phyloP scores from a whole-genome alignment of 2,329 filamentous ascomycete species.

The Fusarium sp. region DNA sequence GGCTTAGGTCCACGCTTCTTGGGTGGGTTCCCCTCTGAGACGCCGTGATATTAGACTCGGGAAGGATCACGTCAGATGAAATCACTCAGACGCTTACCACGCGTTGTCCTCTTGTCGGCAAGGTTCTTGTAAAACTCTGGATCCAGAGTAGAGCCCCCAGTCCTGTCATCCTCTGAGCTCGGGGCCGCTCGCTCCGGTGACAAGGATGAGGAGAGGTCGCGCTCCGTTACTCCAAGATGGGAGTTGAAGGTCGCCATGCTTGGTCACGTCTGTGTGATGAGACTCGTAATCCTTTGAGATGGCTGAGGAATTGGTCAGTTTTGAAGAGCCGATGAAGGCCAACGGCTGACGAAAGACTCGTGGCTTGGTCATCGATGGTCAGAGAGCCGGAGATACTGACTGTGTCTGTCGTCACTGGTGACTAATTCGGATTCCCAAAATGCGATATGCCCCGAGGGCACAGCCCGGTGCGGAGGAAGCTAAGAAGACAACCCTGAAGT shows the following conservation, averaged over 20 bases:
- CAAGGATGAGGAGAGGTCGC: slow-evolving; percentile 60
- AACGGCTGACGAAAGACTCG: slow-evolving; percentile 7
- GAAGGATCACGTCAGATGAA: background rate
- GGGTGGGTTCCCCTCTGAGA: slow-evolving; percentile 81
- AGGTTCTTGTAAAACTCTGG: slow-evolving; percentile 75
- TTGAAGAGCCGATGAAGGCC: background rate
- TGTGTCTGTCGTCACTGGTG: slow-evolving; percentile 33
- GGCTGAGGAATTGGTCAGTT: background rate
- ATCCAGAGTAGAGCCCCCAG: slow-evolving; percentile 60
- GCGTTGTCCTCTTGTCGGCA: slow-evolving; percentile 80
- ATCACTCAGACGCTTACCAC: slow-evolving; percentile 64
- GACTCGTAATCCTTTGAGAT: background rate
- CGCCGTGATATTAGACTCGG: slow-evolving; percentile 19
- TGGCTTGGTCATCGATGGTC: slow-evolving; percentile 18
- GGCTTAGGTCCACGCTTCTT: slow-evolving; percentile 96
- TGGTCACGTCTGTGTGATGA: slow-evolving; percentile 17
- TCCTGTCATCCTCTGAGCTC: slow-evolving; percentile 50
- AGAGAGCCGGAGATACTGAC: slow-evolving; percentile 8
- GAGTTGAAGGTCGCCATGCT: slow-evolving; percentile 39
- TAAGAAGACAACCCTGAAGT: background rate
- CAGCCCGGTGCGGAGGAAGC: background rate
- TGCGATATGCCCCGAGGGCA: slow-evolving; percentile 1
- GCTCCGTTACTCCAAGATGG: slow-evolving; percentile 35
- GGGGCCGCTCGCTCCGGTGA: slow-evolving; percentile 54
- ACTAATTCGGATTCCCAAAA: slow-evolving; percentile 18